Base-by-base conservation (phyloP, 83 land plant species). In the Thuja plicata region DNA sequence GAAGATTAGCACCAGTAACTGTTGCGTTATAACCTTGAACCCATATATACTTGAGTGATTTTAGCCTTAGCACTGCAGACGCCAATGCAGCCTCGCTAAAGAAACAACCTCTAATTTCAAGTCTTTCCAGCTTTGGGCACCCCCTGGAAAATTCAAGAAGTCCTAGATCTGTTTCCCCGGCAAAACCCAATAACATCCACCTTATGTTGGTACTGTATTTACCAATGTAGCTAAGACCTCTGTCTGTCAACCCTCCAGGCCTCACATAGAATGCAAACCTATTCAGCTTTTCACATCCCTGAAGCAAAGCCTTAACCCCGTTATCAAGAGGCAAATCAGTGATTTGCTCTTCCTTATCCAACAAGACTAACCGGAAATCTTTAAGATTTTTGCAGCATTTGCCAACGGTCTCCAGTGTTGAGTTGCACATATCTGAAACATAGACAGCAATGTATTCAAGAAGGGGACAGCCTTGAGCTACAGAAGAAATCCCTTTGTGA, bases 291-390 rank as follows among this genome's bases (percentile, higher is more conserved):
- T 89, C 81, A 77, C 99, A 97, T 19, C 97, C 96, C 43, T 73
- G 92, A 82, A 98, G 74, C 40, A 98, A 87, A 40, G 93, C 86
- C 80, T 90, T 92, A 3, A 97, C 94, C 21, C 99, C 99, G 87
- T 94, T 94, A 90, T 97, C 99, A 30, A 98, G 94, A n/a, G 99
- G 99, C 71, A 95, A 89, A 66, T 95, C 99, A 54, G 95, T 84
- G 77, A 94, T 90, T 30, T 7, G 50, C 34, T 91, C 92, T 89
- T 91, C 91, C 55, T 88, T 86, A 54, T 96, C 94, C 55, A 95
- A 94, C 57, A 98, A 92, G 82, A 96, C 99, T 32, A 98, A 88
- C 11, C 99, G 99, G 70, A 95, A 96, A 90, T 98, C 99, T 41
- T 85, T 87, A 12, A 98, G 93, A 21, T 93, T 92, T 91, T 91